Evolutionary conservation across 768 basidiomycete genomes (phyloP).

Genomic region (Sutorius australiensis): DNA sequence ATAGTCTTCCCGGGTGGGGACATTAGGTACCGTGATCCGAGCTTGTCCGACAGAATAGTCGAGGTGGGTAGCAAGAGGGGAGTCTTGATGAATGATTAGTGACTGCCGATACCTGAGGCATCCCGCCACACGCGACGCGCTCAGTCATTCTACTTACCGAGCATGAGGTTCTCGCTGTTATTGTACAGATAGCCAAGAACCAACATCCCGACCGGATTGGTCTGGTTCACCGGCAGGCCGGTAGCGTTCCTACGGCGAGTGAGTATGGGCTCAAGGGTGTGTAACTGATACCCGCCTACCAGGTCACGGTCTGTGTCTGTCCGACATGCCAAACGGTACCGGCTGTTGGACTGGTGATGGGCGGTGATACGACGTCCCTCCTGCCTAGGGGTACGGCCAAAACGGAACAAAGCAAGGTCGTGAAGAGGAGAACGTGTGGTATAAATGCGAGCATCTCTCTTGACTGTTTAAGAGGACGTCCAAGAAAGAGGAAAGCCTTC

Average conservation of each 20-base stretch:
- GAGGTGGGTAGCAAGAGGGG: slow-evolving; percentile 35
- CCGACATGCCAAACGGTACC: slow-evolving; percentile 45
- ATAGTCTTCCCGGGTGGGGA: slow-evolving; percentile 30
- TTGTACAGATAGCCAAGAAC: slow-evolving; percentile 24
- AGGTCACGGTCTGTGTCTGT: slow-evolving; percentile 45
- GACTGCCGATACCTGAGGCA: neutral
- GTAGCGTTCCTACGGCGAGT: slow-evolving; percentile 23
- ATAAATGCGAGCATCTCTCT: slow-evolving; percentile 23
- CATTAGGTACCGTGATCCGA: slow-evolving; percentile 35
- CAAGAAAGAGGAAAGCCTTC: slow-evolving; percentile 16
- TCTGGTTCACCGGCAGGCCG: slow-evolving; percentile 25
- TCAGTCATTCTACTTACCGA: slow-evolving; percentile 16
- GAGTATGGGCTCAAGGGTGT: slow-evolving; percentile 34
- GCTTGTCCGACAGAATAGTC: slow-evolving; percentile 30
- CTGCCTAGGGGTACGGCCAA: slow-evolving; percentile 31
- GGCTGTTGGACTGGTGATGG: slow-evolving; percentile 41
- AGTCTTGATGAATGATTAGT: slow-evolving; percentile 21
- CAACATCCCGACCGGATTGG: slow-evolving; percentile 32
- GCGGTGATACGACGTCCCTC: slow-evolving; percentile 49
- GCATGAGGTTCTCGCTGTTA: slow-evolving; percentile 32
- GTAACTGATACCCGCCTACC: slow-evolving; percentile 31
- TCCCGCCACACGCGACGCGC: neutral
- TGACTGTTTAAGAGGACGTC: neutral
- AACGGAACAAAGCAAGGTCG: slow-evolving; percentile 17
- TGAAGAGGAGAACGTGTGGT: slow-evolving; percentile 22